Conservation (phyloP, 169 alveolate genomes). For the Eimeria falciformis region DNA sequence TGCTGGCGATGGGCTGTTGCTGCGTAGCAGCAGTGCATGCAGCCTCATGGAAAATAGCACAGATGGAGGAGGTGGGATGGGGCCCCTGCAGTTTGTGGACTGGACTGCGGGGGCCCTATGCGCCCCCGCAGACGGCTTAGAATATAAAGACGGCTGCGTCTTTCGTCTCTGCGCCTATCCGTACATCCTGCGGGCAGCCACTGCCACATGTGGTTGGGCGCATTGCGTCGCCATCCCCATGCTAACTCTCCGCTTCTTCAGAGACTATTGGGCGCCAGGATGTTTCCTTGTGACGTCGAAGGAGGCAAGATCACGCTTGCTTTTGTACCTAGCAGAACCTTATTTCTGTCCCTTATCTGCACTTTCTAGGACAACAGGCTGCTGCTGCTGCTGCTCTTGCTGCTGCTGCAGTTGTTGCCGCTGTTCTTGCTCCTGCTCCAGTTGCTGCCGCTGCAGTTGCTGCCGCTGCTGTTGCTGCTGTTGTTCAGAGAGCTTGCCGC, state of each 20-base stretch:
- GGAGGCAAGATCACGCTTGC: conserved; percentile 23
- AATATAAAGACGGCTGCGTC: conserved; percentile 76
- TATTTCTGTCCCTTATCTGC: no score
- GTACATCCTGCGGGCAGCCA: conserved; percentile 23
- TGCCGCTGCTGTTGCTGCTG: neutral
- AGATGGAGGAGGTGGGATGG: neutral
- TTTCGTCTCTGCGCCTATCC: conserved; percentile 62
- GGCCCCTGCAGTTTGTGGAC: conserved; percentile 16
- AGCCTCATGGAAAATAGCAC: neutral
- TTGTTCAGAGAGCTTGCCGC: conserved; percentile 48
- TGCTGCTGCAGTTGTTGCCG: neutral
- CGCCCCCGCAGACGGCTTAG: conserved; percentile 32
- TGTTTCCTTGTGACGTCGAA: conserved; percentile 27
- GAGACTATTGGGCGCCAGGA: conserved; percentile 42
- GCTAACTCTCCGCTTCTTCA: conserved; percentile 73
- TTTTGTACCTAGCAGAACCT: no score
- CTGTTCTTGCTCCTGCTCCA: neutral
- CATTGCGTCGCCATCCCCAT: conserved; percentile 65
- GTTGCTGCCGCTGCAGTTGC: conserved; percentile 14
- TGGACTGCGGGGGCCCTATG: conserved; percentile 1
- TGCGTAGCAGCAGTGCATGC: no score
- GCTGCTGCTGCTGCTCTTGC: conserved; percentile 3
- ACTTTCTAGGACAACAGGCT: no score
- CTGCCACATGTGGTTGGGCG: conserved; percentile 62
- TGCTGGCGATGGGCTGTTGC: neutral